These are phyloP conservation scores for Lachancea sp. DNA, from an alignment of 805 yeast genomes.

Conservation along the genomic window DNA sequence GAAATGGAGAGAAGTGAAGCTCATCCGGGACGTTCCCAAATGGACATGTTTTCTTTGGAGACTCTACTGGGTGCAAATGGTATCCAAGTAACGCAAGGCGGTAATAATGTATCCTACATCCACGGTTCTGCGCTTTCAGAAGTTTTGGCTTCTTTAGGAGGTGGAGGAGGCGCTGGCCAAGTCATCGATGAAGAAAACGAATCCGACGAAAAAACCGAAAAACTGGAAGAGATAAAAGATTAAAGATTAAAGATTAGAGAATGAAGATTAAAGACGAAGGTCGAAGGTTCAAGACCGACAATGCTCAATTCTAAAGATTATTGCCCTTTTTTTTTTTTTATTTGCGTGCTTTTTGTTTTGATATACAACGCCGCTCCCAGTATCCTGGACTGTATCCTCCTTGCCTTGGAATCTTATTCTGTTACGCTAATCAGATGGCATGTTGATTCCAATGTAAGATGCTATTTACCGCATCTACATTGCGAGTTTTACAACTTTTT, in stretches of 20 bases:
- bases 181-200: slow-evolving; percentile 14
- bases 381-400: not conserved
- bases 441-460: not conserved
- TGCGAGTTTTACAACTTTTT: not conserved
- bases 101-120: slow-evolving; percentile 56
- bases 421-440: slow-evolving; percentile 4
- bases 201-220: slow-evolving; percentile 21
- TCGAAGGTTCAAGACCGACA: not conserved
- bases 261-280: not conserved
- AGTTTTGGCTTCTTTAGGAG: slow-evolving; percentile 48
- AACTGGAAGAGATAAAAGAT: slow-evolving; percentile 17
- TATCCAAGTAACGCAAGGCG: slow-evolving; percentile 37
- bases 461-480: not conserved
- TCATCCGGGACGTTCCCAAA: slow-evolving; percentile 13
- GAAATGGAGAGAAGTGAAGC: slow-evolving; percentile 31
- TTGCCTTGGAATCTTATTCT: slow-evolving; percentile 1
- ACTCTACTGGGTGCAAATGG: slow-evolving; percentile 28
- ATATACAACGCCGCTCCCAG: not conserved
- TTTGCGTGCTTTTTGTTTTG: slow-evolving; percentile 4
- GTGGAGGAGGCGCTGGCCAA: slow-evolving; percentile 29
- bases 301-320: not conserved
- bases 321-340: not conserved
- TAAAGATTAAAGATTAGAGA: not conserved
- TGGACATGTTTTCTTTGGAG: slow-evolving; percentile 28
- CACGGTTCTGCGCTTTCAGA: slow-evolving; percentile 58